A percentile compares a stretch with the other conserved stretches of the same genome.
These are phyloP conservation scores for Pichia membranifaciens DNA, from an alignment of 805 yeast genomes.

Conservation along the genomic window DNA sequence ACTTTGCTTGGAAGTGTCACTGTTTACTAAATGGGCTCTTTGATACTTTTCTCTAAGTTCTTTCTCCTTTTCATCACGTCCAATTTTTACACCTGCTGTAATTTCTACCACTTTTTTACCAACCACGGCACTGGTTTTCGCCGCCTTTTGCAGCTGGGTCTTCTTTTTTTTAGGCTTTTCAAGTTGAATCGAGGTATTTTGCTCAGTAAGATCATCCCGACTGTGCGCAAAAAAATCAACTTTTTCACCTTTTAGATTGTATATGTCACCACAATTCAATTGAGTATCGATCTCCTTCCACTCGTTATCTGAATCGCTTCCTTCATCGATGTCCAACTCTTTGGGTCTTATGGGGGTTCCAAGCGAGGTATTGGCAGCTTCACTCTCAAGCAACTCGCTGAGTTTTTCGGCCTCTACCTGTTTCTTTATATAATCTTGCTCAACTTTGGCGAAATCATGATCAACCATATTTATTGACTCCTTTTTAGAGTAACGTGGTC, in stretches of 20 bases:
- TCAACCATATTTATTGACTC: slow-evolving; percentile 20
- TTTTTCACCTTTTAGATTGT: slow-evolving; percentile 71
- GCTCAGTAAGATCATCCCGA: slow-evolving; percentile 17
- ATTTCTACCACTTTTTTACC: slow-evolving; percentile 9
- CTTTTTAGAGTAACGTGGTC: slow-evolving; percentile 12
- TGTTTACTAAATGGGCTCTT: slow-evolving; percentile 26
- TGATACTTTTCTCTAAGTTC: slow-evolving; percentile 16
- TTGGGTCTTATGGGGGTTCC: not conserved
- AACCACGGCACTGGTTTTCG: slow-evolving; percentile 6
- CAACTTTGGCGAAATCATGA: slow-evolving; percentile 15
- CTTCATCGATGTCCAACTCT: slow-evolving; percentile 15
- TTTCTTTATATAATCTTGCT: slow-evolving; percentile 1
- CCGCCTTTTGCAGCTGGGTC: slow-evolving; percentile 7
- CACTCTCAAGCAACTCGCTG: not conserved
- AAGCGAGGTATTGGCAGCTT: not conserved
- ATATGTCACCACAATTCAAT: slow-evolving; percentile 61
- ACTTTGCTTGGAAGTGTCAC: slow-evolving; percentile 52
- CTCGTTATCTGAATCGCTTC: slow-evolving; percentile 38
- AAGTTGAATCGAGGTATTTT: slow-evolving; percentile 6
- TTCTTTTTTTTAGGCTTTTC: slow-evolving; percentile 11
- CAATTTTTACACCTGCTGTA: slow-evolving; percentile 11
- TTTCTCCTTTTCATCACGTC: slow-evolving; percentile 9
- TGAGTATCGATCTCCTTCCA: slow-evolving; percentile 90
- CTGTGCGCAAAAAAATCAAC: slow-evolving; percentile 36
- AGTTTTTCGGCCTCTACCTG: not conserved